Percentiles rank a stretch among this genome's conserved stretches.
These are phyloP conservation scores for Rutidosis leptorrhynchoides DNA, from an alignment of 129 eudicot genomes.

Conservation along the genomic window DNA sequence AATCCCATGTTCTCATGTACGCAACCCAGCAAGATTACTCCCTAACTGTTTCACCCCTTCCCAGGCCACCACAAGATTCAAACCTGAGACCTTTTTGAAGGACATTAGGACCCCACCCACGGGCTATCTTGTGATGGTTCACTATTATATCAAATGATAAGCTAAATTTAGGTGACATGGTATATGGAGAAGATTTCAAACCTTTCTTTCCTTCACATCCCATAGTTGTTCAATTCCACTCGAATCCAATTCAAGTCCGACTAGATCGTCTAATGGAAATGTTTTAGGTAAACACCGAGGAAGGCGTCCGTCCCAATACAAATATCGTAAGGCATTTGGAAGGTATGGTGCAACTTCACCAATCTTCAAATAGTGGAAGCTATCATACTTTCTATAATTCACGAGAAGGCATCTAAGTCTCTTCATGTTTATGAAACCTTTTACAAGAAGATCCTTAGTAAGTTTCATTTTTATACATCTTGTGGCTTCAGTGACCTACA, in stretches of 20 bases:
- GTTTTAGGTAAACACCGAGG: slow-evolving; percentile 6
- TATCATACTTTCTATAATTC: background rate
- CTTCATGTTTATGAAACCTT: slow-evolving; percentile 10
- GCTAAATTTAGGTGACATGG: too few species aligned
- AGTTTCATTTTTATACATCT: background rate
- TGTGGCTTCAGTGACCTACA: slow-evolving; percentile 8
- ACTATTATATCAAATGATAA: too few species aligned
- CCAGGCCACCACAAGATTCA: too few species aligned
- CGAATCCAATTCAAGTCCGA: background rate
- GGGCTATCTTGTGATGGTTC: too few species aligned
- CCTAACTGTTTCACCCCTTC: too few species aligned
- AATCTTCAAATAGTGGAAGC: background rate
- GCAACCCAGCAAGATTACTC: too few species aligned
- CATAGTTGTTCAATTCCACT: background rate
- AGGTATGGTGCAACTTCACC: background rate
- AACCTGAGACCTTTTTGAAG: too few species aligned
- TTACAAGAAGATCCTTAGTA: too few species aligned
- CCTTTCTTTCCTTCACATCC: slow-evolving; percentile 1
- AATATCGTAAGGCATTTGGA: background rate
- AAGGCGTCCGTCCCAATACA: background rate
- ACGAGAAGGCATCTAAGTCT: background rate
- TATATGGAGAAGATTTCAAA: background rate
- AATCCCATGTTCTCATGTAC: too few species aligned
- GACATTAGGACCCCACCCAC: too few species aligned
- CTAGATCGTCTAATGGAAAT: slow-evolving; percentile 13